Evolutionary conservation across 345 rosid species (phyloP).

Genomic region (Zanthoxylum bungeanum): DNA sequence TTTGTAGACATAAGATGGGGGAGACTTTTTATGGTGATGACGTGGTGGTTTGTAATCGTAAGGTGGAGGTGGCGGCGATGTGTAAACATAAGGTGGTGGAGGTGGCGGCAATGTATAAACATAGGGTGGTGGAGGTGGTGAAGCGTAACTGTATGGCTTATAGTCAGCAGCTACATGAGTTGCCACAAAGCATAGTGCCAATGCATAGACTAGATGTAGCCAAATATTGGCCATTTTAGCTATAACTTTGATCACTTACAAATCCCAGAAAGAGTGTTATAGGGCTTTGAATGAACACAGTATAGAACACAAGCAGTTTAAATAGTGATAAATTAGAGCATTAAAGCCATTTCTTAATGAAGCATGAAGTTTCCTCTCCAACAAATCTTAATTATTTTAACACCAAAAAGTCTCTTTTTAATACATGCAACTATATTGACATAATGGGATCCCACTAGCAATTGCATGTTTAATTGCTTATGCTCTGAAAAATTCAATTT

Average conservation of each 20-base stretch:
- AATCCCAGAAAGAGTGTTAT: not conserved
- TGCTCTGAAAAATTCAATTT: not conserved
- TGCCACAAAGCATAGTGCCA: not conserved
- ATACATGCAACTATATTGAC: not conserved
- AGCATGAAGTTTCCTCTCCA: not conserved
- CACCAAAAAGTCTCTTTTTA: not conserved
- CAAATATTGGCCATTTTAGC: not conserved
- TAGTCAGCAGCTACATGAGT: not conserved
- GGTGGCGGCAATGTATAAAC: not conserved
- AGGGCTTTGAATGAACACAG: not conserved
- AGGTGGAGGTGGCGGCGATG: not conserved
- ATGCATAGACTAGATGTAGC: not conserved
- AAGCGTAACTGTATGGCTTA: not conserved
- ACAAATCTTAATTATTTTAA: not conserved
- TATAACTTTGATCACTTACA: not conserved
- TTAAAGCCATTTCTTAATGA: not conserved
- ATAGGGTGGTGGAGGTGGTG: not conserved
- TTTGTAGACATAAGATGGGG: not conserved
- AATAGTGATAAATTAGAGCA: not conserved
- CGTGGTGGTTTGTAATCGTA: too few species aligned
- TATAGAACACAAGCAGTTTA: not conserved
- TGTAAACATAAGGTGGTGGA: not conserved
- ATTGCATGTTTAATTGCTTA: not conserved
- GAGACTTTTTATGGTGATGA: not conserved
- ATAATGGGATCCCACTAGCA: too few species aligned